Conservation (phyloP, 2,329 filamentous ascomycete species). For the Venturia pyrina region DNA sequence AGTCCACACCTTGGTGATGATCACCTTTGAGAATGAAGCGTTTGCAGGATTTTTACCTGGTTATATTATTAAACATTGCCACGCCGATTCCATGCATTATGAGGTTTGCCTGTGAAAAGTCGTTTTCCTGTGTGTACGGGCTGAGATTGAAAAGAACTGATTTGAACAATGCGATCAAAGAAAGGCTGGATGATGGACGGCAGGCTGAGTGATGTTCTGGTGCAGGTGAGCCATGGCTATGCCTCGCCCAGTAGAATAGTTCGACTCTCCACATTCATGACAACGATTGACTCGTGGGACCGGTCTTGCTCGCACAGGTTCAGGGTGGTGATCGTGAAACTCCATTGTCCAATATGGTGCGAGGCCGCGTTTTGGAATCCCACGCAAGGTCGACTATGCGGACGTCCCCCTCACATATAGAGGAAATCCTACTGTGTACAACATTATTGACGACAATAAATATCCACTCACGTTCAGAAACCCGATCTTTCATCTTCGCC, state of each 20-base stretch:
- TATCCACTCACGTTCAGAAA: neutral
- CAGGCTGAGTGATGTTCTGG: neutral
- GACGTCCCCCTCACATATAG: neutral
- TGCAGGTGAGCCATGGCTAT: neutral
- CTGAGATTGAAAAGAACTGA: too few relatives aligned
- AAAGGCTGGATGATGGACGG: neutral
- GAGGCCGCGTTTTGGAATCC: neutral
- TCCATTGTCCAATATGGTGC: conserved; percentile 2
- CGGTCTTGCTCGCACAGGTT: neutral
- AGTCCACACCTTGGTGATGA: neutral
- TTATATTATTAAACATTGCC: conserved; percentile 1
- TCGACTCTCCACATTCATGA: neutral
- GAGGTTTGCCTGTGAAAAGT: neutral
- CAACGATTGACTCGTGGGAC: neutral
- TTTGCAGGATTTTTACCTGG: conserved; percentile 1
- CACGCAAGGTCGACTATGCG: neutral
- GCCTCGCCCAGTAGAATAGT: too few relatives aligned
- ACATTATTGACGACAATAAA: neutral
- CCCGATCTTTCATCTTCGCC: neutral
- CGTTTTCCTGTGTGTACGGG: too few relatives aligned
- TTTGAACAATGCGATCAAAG: neutral
- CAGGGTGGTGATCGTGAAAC: neutral
- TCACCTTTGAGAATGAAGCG: neutral
- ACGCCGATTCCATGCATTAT: neutral
- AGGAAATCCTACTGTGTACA: neutral